phyloP scores from a whole-genome alignment of 2,329 filamentous ascomycete genomes.

The Neonectria coccinea region DNA sequence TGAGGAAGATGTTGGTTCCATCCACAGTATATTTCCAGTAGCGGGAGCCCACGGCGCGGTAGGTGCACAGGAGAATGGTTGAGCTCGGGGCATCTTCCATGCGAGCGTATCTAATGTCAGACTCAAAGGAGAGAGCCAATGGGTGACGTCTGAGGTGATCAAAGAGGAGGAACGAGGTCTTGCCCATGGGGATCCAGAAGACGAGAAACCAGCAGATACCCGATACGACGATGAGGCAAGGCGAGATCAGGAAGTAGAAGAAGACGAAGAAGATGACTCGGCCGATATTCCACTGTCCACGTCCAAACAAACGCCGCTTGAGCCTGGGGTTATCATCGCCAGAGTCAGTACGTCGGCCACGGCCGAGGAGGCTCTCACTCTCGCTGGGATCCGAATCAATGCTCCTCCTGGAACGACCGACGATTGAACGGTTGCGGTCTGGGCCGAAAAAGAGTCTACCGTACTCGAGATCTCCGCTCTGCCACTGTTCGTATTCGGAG shows the following conservation, averaged over 20 bases:
- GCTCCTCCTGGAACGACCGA: constrained; percentile 88
- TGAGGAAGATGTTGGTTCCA: constrained; percentile 98
- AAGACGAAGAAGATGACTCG: constrained; percentile 95
- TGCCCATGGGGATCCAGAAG: constrained; percentile 99
- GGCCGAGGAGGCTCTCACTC: constrained; percentile 87
- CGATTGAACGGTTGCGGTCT: constrained; percentile 78
- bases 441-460: constrained; percentile 97
- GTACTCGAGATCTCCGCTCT: constrained; percentile 95
- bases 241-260: constrained; percentile 93
- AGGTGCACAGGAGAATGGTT: constrained; percentile 94
- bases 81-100: constrained; percentile 77
- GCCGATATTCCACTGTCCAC: constrained; percentile 94
- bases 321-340: constrained; percentile 54
- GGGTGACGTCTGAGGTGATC: constrained; percentile 94
- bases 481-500: constrained; percentile 99
- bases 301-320: constrained; percentile 91
- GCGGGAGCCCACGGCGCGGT: constrained; percentile 90
- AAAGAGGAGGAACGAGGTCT: constrained; percentile 89
- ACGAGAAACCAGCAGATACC: constrained; percentile 95
- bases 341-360: constrained; percentile 64
- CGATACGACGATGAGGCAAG: constrained; percentile 86
- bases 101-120: constrained; percentile 81
- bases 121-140: constrained; percentile 91
- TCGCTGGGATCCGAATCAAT: constrained; percentile 87
- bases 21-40: constrained; percentile 99